Conservation (phyloP, 805 yeast species). For the Starmerella ratchasimensis region DNA sequence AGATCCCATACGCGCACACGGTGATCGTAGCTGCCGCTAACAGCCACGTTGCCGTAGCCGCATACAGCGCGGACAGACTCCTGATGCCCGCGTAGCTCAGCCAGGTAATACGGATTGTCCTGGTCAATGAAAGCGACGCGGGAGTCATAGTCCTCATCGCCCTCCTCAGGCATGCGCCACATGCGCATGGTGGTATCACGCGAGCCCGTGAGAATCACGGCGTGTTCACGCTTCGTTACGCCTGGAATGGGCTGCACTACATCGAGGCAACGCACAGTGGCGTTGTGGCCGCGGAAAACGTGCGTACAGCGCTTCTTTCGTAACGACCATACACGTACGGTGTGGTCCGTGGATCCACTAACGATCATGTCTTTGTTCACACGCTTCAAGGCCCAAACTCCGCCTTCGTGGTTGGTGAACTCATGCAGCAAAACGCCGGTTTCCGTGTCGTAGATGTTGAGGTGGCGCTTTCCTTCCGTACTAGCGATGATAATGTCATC, state of each 20-base stretch:
- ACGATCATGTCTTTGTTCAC: conserved; percentile 58
- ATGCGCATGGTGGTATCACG: conserved; percentile 73
- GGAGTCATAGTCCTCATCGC: conserved; percentile 25
- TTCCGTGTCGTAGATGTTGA: conserved; percentile 64
- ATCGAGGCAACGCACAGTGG: conserved; percentile 85
- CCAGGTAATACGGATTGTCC: conserved; percentile 45
- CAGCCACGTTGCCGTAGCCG: conserved; percentile 69
- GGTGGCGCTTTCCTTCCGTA: conserved; percentile 63
- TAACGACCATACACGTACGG: conserved; percentile 89
- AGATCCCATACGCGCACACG: conserved; percentile 89
- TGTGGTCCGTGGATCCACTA: conserved; percentile 88
- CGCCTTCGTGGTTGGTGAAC: conserved; percentile 85
- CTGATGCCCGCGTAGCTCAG: conserved; percentile 60
- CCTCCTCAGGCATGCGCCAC: conserved; percentile 56
- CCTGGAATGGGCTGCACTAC: conserved; percentile 54
- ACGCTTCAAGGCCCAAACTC: conserved; percentile 96
- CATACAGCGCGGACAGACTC: conserved; percentile 76
- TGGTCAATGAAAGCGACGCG: conserved; percentile 7
- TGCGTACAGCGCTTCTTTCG: conserved; percentile 77
- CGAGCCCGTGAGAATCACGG: conserved; percentile 74
- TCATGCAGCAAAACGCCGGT: conserved; percentile 52
- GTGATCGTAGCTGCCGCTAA: conserved; percentile 83
- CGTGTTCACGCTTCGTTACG: conserved; percentile 40
- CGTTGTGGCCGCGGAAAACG: conserved; percentile 78
- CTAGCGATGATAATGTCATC: conserved; percentile 84